Base-by-base conservation (phyloP, 1,284 basidiomycete genomes). In the Porogramme epimiltina region DNA sequence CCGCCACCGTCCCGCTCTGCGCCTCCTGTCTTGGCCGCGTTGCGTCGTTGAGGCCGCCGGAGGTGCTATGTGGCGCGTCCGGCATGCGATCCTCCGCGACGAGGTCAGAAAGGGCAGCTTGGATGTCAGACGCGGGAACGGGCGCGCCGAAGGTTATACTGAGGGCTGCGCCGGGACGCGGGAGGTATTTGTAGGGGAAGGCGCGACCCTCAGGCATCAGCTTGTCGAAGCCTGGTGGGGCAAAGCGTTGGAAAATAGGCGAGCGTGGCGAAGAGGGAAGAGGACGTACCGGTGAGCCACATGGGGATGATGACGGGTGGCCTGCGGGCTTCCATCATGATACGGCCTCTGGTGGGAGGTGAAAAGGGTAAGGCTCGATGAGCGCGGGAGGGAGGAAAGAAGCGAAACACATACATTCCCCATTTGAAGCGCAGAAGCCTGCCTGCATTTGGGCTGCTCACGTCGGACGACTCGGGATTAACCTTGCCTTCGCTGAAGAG, bases 401-500 rank as follows among this genome's bases (percentile, higher is more conserved):
- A 38, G n/a, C 18, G 15, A 5, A 23, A 52, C 23, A 89, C 91
- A 69, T 68, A 93, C 86, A 98, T 78, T 51, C 96, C 97, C 97
- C 96, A 99, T 75, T 97, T 97, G 73, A 99, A 98, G 41, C 92
- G 77, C 5, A 87, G 77, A 54, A 98, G 68, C 38, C 76, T 72
- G 9, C 78, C 60, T 71, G 16, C 72, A 39, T 68, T 62, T 36
- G 72, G 70, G 41, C 63, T 68, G 25, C 65, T 74, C 64, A 77
- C 72, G 20, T 76, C 66, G 23, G 50, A 48, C 0, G 50, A 58
- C 16, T 85, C 78, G 66, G 94, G 95, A 65, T 93, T 91, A 41
- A 98, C 85, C 61, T 89, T 91, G 20, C 96, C 95, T 70, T 99
- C 97, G 0, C 93, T 86, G 62, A 95, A 99, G 38, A 99, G 78